phyloP scores from a whole-genome alignment of 2,329 filamentous ascomycete species.

The Trichophyton rubrum region DNA sequence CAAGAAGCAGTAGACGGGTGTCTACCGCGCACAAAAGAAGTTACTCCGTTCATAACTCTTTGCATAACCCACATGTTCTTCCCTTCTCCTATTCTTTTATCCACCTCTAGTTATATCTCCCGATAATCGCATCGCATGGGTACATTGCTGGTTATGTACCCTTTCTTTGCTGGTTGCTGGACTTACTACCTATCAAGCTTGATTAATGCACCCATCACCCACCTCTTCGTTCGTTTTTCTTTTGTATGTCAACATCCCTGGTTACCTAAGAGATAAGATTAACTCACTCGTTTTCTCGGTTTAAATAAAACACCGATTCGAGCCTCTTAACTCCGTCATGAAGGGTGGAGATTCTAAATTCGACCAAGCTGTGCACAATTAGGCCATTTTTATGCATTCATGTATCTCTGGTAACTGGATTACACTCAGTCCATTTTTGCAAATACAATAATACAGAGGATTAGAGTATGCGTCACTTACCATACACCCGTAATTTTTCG shows the following conservation, averaged over 20 bases:
- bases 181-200: background rate
- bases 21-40: background rate
- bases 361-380: background rate
- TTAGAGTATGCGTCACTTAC: background rate
- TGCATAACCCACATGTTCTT: background rate
- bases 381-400: background rate
- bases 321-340: background rate
- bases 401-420: background rate
- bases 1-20: background rate
- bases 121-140: background rate
- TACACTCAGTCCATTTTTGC: background rate
- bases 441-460: background rate
- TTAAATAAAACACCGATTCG: background rate
- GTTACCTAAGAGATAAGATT: background rate
- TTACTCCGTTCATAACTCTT: background rate
- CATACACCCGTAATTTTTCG: background rate
- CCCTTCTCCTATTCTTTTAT: background rate
- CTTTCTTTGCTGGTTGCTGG: background rate
- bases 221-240: background rate
- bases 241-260: background rate
- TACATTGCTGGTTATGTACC: background rate
- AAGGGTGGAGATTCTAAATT: background rate
- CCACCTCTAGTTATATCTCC: too few relatives aligned
- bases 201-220: background rate
- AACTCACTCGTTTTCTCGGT: background rate